These are phyloP conservation scores for Diaporthe velutina DNA, from an alignment of 2,329 filamentous ascomycete genomes.

Conservation along the genomic window DNA sequence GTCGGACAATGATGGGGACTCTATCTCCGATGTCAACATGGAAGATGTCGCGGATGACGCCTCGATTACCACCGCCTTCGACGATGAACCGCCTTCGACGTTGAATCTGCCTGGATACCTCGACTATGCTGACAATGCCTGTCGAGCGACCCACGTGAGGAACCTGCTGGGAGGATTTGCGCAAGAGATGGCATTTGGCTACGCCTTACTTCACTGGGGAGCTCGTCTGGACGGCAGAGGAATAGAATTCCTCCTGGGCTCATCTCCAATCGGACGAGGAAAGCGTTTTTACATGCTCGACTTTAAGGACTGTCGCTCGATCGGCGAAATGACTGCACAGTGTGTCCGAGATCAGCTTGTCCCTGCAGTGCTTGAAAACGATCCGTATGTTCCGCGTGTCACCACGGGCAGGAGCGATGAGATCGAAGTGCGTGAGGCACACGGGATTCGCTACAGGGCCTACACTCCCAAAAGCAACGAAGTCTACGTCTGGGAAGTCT, in stretches of 20 bases:
- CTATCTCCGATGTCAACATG: not conserved
- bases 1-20: not conserved
- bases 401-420: not conserved
- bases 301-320: not conserved
- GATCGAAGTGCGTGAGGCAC: not conserved
- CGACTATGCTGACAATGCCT: not conserved
- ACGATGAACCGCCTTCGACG: not conserved
- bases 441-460: not conserved
- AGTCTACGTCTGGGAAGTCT: not conserved
- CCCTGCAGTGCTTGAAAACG: not conserved
- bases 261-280: not conserved
- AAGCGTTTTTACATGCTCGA: not conserved
- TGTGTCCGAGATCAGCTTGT: not conserved
- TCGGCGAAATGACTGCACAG: not conserved
- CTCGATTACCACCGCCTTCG: not conserved
- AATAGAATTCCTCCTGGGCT: constrained; percentile 1
- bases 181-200: not conserved
- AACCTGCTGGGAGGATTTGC: not conserved
- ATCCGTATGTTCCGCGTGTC: not conserved
- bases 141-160: no score
- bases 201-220: not conserved
- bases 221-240: not conserved
- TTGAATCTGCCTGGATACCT: not conserved
- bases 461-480: not conserved
- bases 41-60: not conserved